Percentiles rank a stretch among this genome's conserved stretches.
Conservation (phyloP, 1,139 yeast genomes). For the Suhomyces yuchorum region DNA sequence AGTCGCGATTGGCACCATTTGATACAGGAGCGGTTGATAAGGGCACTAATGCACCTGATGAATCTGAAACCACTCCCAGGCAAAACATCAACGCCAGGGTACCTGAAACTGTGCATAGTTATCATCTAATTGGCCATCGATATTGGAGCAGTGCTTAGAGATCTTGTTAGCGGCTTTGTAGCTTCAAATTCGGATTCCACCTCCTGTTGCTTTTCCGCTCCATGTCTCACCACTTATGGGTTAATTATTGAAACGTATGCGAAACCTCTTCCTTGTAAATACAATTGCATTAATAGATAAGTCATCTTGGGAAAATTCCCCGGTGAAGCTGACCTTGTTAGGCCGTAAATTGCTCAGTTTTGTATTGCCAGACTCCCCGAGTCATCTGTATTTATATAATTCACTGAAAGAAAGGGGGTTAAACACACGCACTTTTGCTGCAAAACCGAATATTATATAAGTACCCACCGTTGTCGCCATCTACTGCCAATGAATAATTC, state of each 20-base stretch:
- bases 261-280: neutral
- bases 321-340: too few relatives aligned
- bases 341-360: too few relatives aligned
- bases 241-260: neutral
- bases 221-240: neutral
- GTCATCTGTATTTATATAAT: too few relatives aligned
- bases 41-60: neutral
- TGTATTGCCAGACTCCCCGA: too few relatives aligned
- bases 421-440: neutral
- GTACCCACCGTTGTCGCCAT: neutral
- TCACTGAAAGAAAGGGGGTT: neutral
- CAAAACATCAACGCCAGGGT: neutral
- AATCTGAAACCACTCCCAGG: neutral
- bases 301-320: neutral
- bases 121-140: too few relatives aligned
- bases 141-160: neutral
- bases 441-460: neutral
- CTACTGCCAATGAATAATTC: neutral
- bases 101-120: neutral
- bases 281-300: neutral
- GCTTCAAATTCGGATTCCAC: too few relatives aligned
- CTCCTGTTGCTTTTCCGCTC: too few relatives aligned
- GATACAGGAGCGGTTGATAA: slow-evolving; percentile 2
- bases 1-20: neutral
- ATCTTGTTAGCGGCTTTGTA: neutral